phyloP scores from a whole-genome alignment of 208 protist species.

The Angomonas desouzai region DNA sequence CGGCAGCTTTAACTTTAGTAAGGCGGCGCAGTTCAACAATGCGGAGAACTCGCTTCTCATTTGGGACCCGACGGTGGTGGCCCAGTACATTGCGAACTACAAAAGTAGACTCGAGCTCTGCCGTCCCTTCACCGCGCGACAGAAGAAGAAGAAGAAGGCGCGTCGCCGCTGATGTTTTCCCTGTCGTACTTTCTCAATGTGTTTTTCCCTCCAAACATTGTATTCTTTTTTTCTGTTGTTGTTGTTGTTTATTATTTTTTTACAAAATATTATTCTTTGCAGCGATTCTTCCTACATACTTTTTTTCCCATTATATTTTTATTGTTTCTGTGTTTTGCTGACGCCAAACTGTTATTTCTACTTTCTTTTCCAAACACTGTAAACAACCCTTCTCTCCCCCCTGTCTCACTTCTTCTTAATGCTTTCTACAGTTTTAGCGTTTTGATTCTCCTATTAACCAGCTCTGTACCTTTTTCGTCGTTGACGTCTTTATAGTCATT shows the following conservation, averaged over 20 bases:
- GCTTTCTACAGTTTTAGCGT: not conserved
- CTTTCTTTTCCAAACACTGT: not conserved
- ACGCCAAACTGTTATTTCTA: not conserved
- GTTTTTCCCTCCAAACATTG: too few species aligned
- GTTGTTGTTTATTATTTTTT: not conserved
- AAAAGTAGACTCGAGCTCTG: not conserved
- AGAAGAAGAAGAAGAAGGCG: not conserved
- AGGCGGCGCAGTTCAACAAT: not conserved
- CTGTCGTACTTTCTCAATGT: not conserved
- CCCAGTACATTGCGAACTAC: not conserved
- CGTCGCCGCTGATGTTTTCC: not conserved
- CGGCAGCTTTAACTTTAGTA: slow-evolving; percentile 6
- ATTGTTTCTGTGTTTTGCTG: not conserved
- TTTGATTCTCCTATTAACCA: not conserved
- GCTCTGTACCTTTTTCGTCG: too few species aligned
- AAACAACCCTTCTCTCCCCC: not conserved
- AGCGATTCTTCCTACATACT: not conserved
- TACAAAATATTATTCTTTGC: not conserved
- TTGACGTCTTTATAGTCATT: too few species aligned
- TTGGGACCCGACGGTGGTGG: not conserved
- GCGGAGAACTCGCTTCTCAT: slow-evolving; percentile 4
- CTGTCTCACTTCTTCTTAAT: not conserved
- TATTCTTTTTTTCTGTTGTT: not conserved
- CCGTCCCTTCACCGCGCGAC: not conserved
- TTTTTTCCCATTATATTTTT: not conserved